Evolutionary conservation across 2,329 filamentous ascomycete species (phyloP), one percentile per base, ranked within the genome.

Genomic region (Diaporthe citri): DNA sequence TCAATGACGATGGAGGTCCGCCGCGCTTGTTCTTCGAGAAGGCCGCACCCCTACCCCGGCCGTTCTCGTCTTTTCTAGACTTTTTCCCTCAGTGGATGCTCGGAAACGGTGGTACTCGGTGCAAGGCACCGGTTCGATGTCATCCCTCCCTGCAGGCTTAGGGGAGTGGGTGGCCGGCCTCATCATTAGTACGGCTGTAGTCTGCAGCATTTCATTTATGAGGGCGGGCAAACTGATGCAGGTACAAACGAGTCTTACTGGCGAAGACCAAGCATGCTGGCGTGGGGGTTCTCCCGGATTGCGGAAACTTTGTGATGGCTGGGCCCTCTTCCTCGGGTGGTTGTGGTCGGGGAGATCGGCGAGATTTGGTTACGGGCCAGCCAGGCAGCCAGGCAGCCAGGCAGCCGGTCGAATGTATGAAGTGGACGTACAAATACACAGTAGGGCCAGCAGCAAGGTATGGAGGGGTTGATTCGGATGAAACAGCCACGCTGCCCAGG

Each of bases 1-100:
- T 75, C 70, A 73, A 70, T 73, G 74, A 43, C 60, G 74, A 75
- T 69, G 60, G 60, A 48, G 60, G 64, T 41, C 64, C 64, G 64
- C 39, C 56, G 28, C 64, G 55, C 56, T 46, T 52, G 43, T 57
- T 25, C 52, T 60, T 62, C 55, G 70, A 52, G 56, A 51, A 51
- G 56, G 56, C 51, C 39, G 39, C 22, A 31, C 43, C 22, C 34
- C 46, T 64, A 34, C 60, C 67, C 56, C 57, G 66, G 43, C 39
- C n/a, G 57, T 55, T 28, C 48, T 60, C 34, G 72, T 46, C 52
- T 51, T 39, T 55, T 52, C 60, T 46, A 56, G 67, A 71, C 52
- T 31, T 48, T 59, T 59, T 59, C 39, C 12, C 52, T 36, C 39
- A 46, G 48, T 41, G 48, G 48, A 55, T 25, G 46, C 31, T 48